These are phyloP conservation scores for Penicillium subrubescens DNA, from an alignment of 495 filamentous ascomycete species.

Conservation along the genomic window DNA sequence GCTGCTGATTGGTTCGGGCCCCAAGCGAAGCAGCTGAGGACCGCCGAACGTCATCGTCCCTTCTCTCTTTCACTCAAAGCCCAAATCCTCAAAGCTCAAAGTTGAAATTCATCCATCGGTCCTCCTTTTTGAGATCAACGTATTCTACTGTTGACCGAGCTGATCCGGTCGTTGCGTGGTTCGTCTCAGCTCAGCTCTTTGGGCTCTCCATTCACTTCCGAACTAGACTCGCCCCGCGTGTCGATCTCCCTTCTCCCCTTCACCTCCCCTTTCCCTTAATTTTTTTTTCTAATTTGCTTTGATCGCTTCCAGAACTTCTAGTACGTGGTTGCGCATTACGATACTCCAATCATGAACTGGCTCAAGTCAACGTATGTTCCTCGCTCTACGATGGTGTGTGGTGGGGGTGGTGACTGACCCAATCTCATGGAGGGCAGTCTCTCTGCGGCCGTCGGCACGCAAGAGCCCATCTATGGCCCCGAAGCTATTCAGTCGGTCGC, in stretches of 20 bases:
- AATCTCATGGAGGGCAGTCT: slow-evolving; percentile 55
- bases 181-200: slow-evolving; percentile 2
- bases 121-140: not conserved
- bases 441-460: slow-evolving; percentile 88
- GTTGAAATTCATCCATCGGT: not conserved
- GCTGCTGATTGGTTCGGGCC: slow-evolving; percentile 25
- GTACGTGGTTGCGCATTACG: slow-evolving; percentile 1
- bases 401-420: slow-evolving; percentile 25
- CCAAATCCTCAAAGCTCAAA: not conserved
- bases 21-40: slow-evolving; percentile 27
- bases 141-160: not conserved
- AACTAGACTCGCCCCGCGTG: slow-evolving; percentile 39
- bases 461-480: slow-evolving; percentile 95
- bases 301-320: slow-evolving; percentile 5
- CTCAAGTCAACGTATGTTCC: slow-evolving; percentile 67
- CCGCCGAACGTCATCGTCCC: slow-evolving; percentile 26
- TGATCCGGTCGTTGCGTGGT: not conserved
- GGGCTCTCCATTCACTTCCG: slow-evolving; percentile 27
- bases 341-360: slow-evolving; percentile 61
- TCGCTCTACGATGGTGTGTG: slow-evolving; percentile 5
- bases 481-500: slow-evolving; percentile 83
- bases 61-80: not conserved
- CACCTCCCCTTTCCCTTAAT: slow-evolving; percentile 22
- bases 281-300: slow-evolving; percentile 14
- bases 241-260: slow-evolving; percentile 28